Evolutionary conservation across 768 basidiomycete species (phyloP), one percentile per base, ranked within the genome.

Genomic region (Kwoniella sp.): DNA sequence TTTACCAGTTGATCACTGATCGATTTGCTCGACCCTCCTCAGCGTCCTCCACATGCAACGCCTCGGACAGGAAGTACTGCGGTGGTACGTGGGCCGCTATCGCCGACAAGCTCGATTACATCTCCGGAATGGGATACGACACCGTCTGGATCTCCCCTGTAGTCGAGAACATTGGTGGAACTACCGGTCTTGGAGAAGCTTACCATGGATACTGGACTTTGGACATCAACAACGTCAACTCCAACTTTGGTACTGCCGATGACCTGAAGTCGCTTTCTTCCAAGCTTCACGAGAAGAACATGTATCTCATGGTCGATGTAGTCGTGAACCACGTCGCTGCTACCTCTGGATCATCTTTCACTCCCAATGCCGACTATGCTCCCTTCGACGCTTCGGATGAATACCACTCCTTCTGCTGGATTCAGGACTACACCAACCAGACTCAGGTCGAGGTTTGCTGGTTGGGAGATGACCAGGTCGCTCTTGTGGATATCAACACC

Each of bases 271-370:
- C 83, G 10, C 85, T 92, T 54, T 85, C 85, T 17, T 76, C 78
- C 22, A 90, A 87, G 55, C 72, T 91, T 7, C 91, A 92, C 79
- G 79, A 82, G 12, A 85, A 89, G 36, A 85, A 84, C 58, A 92
- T 92, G 91, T 91, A 88, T 77, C 82, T 92, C 65, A 92, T 91
- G 90, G 86, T 92, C 52, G 91, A 92, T 72, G 80, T 89, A 29
- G 89, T 93, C 40, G 86, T 89, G 33, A 93, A 93, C 78, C 89
- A 92, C 78, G 90, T 94, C 54, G 91, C 91, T 84, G 81, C 75
- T 15, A 72, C 88, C 1, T 85, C 86, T 2, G 85, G 86, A 2
- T 82, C 81, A 36, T 85, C 82, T 6, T 88, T 89, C 17, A 85
- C 88, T 75, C 68, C 77, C 17, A 61, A 65, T 15, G 49, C 50